Evolutionary conservation across 805 yeast genomes (phyloP), one percentile per base, ranked within the genome.

Genomic region (Yarrowia hollandica): DNA sequence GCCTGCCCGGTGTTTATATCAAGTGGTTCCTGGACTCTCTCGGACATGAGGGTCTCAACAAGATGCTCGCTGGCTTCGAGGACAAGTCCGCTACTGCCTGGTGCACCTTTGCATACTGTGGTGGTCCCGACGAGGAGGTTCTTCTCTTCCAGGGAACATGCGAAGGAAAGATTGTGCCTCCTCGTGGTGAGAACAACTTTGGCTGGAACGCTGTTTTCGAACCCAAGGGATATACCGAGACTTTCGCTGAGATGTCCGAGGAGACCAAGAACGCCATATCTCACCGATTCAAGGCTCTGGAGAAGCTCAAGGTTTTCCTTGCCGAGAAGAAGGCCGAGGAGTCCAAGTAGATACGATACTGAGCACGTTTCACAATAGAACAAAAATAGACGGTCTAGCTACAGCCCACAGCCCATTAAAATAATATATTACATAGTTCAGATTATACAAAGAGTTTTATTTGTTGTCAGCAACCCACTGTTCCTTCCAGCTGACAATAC

Each of bases 181-280:
- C 84, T 31, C 74, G 95, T 61, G 97, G 97, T 1, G 88, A 88
- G 6, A 80, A 83, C 12, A 79, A 80, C 61, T 94, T 94, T 70
- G 99, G 99, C 1, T 94, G 96, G 96, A 97, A 94, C 73, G 84
- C 97, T 7, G 75, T 88, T 54, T 94, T 94, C 71, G 79, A 85
- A 73, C 99, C 99, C 1, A 74, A 76, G 23, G 97, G 96, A 2
- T 83, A 72, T 66, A 74, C 79, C 18, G 75, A 84, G 68, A 87
- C 94, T 0, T 91, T 90, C 69, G 98, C 97, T 10, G 97, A 94
- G 72, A 82, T 94, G 91, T 84, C 80, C 56, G 88, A 87, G 69
- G 68, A 71, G 1, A 76, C 79, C 26, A 94, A 95, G 76, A 91
- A 94, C 73, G 70, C 78, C 18, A 87, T 94, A 63, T 86, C 96